A percentile compares a stretch with the other conserved stretches of the same genome.
These are phyloP conservation scores for Chlorella variabilis DNA, from an alignment of 163 green algal genomes.

Conservation along the genomic window DNA sequence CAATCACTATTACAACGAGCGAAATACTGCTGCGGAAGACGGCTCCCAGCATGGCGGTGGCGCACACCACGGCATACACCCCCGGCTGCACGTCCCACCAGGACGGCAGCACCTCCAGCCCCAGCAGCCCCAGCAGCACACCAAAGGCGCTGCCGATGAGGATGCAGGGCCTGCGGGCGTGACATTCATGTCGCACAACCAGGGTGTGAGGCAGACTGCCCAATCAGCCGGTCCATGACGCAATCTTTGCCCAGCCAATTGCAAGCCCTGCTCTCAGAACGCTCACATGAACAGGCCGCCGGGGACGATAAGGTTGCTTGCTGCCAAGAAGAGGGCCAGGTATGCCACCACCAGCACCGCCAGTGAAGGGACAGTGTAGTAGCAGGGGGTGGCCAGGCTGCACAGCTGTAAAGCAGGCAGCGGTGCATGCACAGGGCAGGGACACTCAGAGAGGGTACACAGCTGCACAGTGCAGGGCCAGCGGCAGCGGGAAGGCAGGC, in stretches of 20 bases:
- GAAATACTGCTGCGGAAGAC: slow-evolving; percentile 88
- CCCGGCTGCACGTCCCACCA: slow-evolving; percentile 82
- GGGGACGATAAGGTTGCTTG: slow-evolving; percentile 80
- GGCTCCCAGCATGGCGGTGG: slow-evolving; percentile 79
- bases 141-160: slow-evolving; percentile 21
- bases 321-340: slow-evolving; percentile 83
- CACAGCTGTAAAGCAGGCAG: slow-evolving; percentile 29
- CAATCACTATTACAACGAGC: slow-evolving; percentile 93
- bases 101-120: not conserved
- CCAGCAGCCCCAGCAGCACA: slow-evolving; percentile 16
- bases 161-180: not conserved
- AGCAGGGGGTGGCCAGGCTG: slow-evolving; percentile 43
- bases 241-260: not conserved
- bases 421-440: no score
- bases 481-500: no score
- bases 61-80: slow-evolving; percentile 87
- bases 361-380: slow-evolving; percentile 72
- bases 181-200: no score
- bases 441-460: not conserved
- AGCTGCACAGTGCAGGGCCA: not conserved
- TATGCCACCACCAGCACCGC: slow-evolving; percentile 72
- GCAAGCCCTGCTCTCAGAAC: not conserved
- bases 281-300: slow-evolving; percentile 42
- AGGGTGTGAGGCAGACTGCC: no score
- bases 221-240: not conserved